A percentile compares a stretch with the other conserved stretches of the same genome.
These are phyloP conservation scores for Bipolaris cookei DNA, from an alignment of 2,329 filamentous ascomycete genomes.

Conservation along the genomic window DNA sequence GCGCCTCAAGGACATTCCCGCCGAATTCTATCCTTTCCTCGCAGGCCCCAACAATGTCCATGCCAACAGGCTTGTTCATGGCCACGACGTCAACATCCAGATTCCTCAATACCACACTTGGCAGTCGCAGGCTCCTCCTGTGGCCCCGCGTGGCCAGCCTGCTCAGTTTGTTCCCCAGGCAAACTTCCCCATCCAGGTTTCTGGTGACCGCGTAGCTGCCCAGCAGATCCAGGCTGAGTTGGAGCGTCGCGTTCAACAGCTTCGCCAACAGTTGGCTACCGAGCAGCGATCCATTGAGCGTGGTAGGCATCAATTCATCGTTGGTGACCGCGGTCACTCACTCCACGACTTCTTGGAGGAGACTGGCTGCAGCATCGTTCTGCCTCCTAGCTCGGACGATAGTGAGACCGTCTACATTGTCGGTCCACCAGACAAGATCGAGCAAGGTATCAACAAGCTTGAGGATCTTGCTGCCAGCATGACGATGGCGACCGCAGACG, in stretches of 20 bases:
- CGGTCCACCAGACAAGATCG: slow-evolving; percentile 75
- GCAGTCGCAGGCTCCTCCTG: slow-evolving; percentile 70
- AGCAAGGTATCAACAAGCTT: slow-evolving; percentile 78
- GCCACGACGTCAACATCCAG: slow-evolving; percentile 77
- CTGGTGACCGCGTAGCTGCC: slow-evolving; percentile 82
- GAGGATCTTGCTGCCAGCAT: slow-evolving; percentile 89
- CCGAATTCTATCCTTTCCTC: slow-evolving; percentile 95
- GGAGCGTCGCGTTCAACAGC: slow-evolving; percentile 76
- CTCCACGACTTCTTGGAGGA: slow-evolving; percentile 86
- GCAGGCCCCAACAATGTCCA: slow-evolving; percentile 76
- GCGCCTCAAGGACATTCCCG: slow-evolving; percentile 81
- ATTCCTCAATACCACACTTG: slow-evolving; percentile 83
- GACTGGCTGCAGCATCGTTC: slow-evolving; percentile 86
- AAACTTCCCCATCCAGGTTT: slow-evolving; percentile 81
- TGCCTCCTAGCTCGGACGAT: slow-evolving; percentile 77
- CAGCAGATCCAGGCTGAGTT: slow-evolving; percentile 80
- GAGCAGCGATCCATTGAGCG: slow-evolving; percentile 83
- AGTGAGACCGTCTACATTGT: slow-evolving; percentile 85
- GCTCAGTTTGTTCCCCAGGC: slow-evolving; percentile 74
- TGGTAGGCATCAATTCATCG: slow-evolving; percentile 92
- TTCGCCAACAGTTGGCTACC: slow-evolving; percentile 76
- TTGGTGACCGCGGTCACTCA: slow-evolving; percentile 80
- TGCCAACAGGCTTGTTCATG: slow-evolving; percentile 71
- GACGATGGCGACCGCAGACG: slow-evolving; percentile 82
- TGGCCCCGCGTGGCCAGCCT: slow-evolving; percentile 66